These are phyloP conservation scores for Ogataea nonfermentans DNA, from an alignment of 805 yeast species.

Conservation along the genomic window DNA sequence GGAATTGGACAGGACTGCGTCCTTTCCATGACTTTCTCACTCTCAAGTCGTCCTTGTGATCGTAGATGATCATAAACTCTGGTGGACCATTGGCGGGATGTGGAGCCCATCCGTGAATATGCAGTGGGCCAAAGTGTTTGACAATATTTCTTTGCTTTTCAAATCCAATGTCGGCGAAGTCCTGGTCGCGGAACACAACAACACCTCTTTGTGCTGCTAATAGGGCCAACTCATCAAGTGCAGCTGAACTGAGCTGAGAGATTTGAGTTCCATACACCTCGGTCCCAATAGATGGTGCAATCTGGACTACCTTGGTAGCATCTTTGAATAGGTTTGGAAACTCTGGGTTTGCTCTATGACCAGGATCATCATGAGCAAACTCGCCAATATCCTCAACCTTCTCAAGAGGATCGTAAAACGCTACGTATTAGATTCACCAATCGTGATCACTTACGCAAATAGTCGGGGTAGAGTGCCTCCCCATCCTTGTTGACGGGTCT, in stretches of 20 bases:
- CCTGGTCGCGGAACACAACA: conserved; percentile 63
- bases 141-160: conserved; percentile 50
- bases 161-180: conserved; percentile 55
- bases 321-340: conserved; percentile 45
- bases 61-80: conserved; percentile 42
- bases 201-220: conserved; percentile 70
- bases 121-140: conserved; percentile 64
- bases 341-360: conserved; percentile 46
- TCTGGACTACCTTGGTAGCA: conserved; percentile 27
- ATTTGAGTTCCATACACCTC: conserved; percentile 61
- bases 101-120: conserved; percentile 55
- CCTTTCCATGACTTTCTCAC: conserved; percentile 22
- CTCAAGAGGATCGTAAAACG: conserved; percentile 21
- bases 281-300: conserved; percentile 71
- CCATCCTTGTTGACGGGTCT: conserved; percentile 14
- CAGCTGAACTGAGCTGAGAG: conserved; percentile 50
- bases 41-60: conserved; percentile 33
- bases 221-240: conserved; percentile 66
- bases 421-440: neutral
- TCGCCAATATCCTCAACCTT: conserved; percentile 20
- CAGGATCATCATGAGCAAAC: conserved; percentile 18
- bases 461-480: conserved; percentile 16
- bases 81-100: conserved; percentile 47
- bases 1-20: conserved; percentile 43
- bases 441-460: conserved; percentile 12